A percentile compares a stretch with the other conserved stretches of the same genome.
phyloP scores from a whole-genome alignment of 2,329 filamentous ascomycete species.

The Fusarium brevicatenulatum region DNA sequence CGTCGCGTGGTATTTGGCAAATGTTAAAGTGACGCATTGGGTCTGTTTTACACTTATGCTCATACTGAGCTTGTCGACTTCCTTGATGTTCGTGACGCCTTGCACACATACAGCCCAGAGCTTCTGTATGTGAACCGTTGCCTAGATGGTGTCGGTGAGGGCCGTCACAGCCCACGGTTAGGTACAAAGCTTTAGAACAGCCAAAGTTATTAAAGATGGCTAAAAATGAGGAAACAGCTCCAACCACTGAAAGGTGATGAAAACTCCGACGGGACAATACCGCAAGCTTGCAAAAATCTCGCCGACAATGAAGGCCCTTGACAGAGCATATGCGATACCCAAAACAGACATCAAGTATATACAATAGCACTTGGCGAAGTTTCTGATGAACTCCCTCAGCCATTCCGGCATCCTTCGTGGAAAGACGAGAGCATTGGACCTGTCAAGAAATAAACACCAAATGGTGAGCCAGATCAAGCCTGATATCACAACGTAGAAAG shows the following conservation, averaged over 20 bases:
- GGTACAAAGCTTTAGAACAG: no score
- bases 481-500: not conserved
- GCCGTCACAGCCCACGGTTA: no score
- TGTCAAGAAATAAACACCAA: not conserved
- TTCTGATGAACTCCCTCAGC: no score
- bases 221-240: not conserved
- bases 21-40: not conserved
- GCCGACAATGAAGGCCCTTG: not conserved
- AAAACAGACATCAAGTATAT: not conserved
- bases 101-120: no score
- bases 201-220: not conserved
- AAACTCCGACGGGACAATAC: not conserved
- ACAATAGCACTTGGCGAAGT: not conserved
- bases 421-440: not conserved
- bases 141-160: no score
- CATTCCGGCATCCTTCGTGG: not conserved
- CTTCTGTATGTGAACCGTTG: no score
- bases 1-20: not conserved
- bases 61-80: not conserved
- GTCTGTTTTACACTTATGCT: not conserved
- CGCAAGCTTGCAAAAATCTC: not conserved
- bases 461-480: not conserved
- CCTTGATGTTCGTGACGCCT: not conserved
- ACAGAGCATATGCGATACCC: not conserved
- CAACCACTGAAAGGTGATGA: not conserved